phyloP scores from a whole-genome alignment of 495 filamentous ascomycete genomes.

The Melanomma pulvis-pyrius region DNA sequence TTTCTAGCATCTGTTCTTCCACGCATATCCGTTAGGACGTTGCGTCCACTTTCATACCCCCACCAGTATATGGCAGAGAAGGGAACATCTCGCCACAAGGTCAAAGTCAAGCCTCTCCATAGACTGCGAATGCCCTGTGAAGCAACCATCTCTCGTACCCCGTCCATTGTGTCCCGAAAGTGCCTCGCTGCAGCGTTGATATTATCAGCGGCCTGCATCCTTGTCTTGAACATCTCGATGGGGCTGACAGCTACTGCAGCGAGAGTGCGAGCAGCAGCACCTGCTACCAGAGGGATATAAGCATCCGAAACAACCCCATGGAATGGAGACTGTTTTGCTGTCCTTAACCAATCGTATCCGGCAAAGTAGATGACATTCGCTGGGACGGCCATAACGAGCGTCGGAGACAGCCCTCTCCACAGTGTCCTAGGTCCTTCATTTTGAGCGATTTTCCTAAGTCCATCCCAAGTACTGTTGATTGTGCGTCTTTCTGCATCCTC shows the following conservation, averaged over 20 bases:
- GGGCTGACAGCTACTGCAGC: constrained; percentile 85
- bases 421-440: constrained; percentile 86
- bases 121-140: constrained; percentile 75
- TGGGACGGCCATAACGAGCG: constrained; percentile 89
- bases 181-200: constrained; percentile 57
- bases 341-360: constrained; percentile 93
- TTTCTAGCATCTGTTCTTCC: constrained; percentile 43
- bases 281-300: constrained; percentile 80
- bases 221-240: constrained; percentile 92
- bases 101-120: constrained; percentile 91
- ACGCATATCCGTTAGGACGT: constrained; percentile 64
- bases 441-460: constrained; percentile 90
- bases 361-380: constrained; percentile 98
- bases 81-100: constrained; percentile 94
- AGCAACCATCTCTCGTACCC: constrained; percentile 76
- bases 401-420: constrained; percentile 92
- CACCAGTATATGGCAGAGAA: constrained; percentile 98
- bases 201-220: constrained; percentile 77
- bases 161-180: constrained; percentile 73
- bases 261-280: constrained; percentile 71
- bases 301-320: constrained; percentile 53
- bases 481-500: constrained; percentile 79
- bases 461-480: constrained; percentile 91
- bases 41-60: constrained; percentile 85
- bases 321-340: constrained; percentile 64